Evolutionary conservation across 106 monocot species (phyloP).

Genomic region (Acorus calamus): DNA sequence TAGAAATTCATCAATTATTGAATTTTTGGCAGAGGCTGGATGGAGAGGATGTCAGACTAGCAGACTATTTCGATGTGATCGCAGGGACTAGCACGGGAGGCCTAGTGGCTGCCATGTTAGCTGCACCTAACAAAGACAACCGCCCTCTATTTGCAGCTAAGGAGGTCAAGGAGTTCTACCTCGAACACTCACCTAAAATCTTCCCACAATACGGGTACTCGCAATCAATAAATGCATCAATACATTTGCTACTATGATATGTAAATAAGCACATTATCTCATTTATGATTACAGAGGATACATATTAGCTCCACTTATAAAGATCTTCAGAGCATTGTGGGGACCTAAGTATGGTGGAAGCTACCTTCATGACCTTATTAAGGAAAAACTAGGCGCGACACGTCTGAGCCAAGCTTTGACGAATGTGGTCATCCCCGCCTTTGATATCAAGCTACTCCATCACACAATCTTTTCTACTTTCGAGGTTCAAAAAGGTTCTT

Average conservation of each 20-base stretch:
- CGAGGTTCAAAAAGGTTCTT: no score
- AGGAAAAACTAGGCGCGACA: background rate
- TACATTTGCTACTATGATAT: no score
- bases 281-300: background rate
- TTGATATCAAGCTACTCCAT: background rate
- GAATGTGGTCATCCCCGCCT: background rate
- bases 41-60: background rate
- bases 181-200: background rate
- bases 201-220: background rate
- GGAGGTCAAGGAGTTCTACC: slow-evolving; percentile 1
- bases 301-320: background rate
- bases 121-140: slow-evolving; percentile 2
- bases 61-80: slow-evolving; percentile 8
- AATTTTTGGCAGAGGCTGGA: background rate
- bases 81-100: slow-evolving; percentile 2
- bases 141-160: background rate
- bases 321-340: background rate
- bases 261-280: background rate
- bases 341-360: slow-evolving; percentile 2
- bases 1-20: background rate
- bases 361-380: background rate
- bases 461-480: no score
- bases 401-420: background rate
- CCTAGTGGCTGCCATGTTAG: background rate
- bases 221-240: background rate